These are phyloP conservation scores for Penicillium goetzii DNA, from an alignment of 495 filamentous ascomycete genomes.

Conservation along the genomic window DNA sequence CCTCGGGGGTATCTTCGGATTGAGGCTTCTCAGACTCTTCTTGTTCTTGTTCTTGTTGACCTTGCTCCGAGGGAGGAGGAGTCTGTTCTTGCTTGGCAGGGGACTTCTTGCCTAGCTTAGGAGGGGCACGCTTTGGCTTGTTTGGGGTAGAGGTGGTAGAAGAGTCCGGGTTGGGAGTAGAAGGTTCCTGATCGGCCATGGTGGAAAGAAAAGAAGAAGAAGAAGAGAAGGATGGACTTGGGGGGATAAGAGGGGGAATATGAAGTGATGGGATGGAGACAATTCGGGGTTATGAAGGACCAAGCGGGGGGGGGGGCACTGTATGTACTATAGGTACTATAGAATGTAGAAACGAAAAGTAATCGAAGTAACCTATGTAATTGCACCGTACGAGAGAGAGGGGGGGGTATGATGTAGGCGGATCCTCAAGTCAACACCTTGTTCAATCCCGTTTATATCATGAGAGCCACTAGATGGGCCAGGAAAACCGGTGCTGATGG, in stretches of 20 bases:
- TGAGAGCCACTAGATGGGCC: constrained; percentile 11
- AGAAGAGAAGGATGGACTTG: constrained; percentile 16
- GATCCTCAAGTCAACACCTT: constrained; percentile 11
- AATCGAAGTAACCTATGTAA: background rate
- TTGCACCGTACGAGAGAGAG: background rate
- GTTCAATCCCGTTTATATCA: constrained; percentile 30
- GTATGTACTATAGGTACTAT: background rate
- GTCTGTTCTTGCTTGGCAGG: constrained; percentile 43
- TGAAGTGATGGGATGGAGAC: constrained; percentile 31
- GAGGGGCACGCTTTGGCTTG: constrained; percentile 37
- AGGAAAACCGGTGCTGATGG: constrained; percentile 19
- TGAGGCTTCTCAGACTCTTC: constrained; percentile 10
- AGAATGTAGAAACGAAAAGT: background rate
- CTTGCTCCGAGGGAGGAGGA: constrained; percentile 35
- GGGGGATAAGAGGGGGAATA: constrained; percentile 28
- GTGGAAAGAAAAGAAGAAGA: constrained; percentile 36
- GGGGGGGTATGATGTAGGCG: constrained; percentile 31
- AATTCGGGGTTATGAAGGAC: constrained; percentile 27
- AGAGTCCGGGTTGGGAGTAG: constrained; percentile 32
- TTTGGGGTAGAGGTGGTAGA: constrained; percentile 27
- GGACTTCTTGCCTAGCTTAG: constrained; percentile 41
- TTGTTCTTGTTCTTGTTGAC: constrained; percentile 16
- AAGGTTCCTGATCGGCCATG: constrained; percentile 45
- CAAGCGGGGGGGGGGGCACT: constrained; percentile 24
- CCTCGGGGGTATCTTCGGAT: constrained; percentile 23